These are phyloP conservation scores for Isatis tinctoria DNA, from an alignment of 345 rosid species.

Conservation along the genomic window DNA sequence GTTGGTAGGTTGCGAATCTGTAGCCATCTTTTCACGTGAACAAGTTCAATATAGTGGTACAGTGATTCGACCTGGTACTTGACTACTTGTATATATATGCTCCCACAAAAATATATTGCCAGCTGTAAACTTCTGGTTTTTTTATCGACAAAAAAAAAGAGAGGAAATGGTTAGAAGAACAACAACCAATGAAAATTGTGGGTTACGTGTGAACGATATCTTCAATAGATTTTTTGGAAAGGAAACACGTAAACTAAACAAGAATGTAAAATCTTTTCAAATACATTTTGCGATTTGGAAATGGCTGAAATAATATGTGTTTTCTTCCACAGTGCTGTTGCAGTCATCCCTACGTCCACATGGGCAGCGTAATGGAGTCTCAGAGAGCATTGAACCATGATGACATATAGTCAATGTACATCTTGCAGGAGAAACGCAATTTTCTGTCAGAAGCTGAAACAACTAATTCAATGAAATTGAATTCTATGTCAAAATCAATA, in stretches of 20 bases:
- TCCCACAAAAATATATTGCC: not conserved
- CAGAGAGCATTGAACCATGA: not conserved
- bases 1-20: conserved; percentile 11
- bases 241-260: not conserved
- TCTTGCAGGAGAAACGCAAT: conserved; percentile 1
- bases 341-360: conserved; percentile 2
- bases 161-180: conserved; percentile 7
- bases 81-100: not conserved
- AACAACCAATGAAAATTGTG: not conserved
- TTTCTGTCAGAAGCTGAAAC: conserved; percentile 5
- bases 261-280: not conserved
- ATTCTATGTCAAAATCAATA: not conserved
- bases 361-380: conserved; percentile 2
- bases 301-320: not conserved
- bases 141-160: not conserved
- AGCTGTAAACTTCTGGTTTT: not conserved
- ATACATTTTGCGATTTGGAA: not conserved
- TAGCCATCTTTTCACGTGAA: conserved; percentile 19
- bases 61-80: not conserved
- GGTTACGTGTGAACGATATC: conserved; percentile 2
- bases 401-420: conserved; percentile 14
- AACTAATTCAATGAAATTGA: not conserved
- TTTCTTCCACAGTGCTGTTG: not conserved
- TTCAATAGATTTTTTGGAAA: not conserved
- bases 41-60: not conserved